These are phyloP conservation scores for Xanthoconium separans DNA, from an alignment of 1,284 basidiomycete genomes.

Conservation along the genomic window DNA sequence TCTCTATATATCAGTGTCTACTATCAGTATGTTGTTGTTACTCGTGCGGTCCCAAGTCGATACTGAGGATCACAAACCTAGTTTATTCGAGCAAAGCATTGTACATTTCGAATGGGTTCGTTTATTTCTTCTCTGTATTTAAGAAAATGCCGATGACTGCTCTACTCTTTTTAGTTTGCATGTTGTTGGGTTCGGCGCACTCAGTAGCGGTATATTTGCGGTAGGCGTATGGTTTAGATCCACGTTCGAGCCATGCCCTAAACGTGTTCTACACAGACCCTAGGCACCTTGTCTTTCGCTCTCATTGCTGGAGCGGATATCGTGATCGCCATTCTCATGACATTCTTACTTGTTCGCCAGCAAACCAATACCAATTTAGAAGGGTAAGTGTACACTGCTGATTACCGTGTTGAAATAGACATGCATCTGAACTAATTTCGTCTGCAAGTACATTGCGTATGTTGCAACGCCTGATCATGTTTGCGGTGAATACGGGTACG, in stretches of 20 bases:
- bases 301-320: background rate
- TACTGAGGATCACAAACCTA: background rate
- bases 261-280: background rate
- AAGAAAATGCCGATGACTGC: background rate
- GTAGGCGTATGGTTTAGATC: background rate
- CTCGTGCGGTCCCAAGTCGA: background rate
- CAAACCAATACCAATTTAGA: background rate
- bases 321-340: background rate
- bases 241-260: background rate
- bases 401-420: background rate
- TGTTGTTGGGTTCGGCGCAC: background rate
- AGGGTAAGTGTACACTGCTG: background rate
- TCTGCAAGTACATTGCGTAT: conserved; percentile 6
- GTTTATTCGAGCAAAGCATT: conserved; percentile 2
- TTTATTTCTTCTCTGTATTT: background rate
- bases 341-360: background rate
- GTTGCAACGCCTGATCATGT: conserved; percentile 11
- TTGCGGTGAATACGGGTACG: conserved; percentile 16
- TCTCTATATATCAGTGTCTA: background rate
- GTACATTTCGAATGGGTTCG: conserved; percentile 9
- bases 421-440: background rate
- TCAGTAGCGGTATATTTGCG: background rate
- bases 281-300: background rate
- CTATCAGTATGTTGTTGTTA: background rate
- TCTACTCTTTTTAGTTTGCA: background rate